These are phyloP conservation scores for Cyberlindnera maclurae DNA, from an alignment of 805 yeast genomes.

Conservation along the genomic window DNA sequence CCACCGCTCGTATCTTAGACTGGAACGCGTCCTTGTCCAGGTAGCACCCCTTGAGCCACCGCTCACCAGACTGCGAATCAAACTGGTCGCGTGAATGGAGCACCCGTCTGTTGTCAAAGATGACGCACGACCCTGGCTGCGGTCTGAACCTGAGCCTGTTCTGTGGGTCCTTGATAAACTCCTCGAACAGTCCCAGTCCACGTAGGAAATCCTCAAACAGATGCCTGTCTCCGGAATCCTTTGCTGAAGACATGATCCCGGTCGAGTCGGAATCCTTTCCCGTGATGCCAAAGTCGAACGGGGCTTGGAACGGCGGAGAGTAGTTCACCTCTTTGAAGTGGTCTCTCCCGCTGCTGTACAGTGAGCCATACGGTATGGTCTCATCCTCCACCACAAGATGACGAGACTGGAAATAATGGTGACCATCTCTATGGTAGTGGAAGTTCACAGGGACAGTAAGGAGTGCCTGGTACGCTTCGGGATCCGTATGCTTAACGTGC, in stretches of 20 bases:
- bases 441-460: constrained; percentile 58
- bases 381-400: constrained; percentile 57
- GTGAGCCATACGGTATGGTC: constrained; percentile 7
- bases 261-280: constrained; percentile 22
- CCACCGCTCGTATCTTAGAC: constrained; percentile 41
- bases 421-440: constrained; percentile 57
- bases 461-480: constrained; percentile 57
- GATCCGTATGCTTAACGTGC: constrained; percentile 47
- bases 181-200: constrained; percentile 57
- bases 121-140: constrained; percentile 53
- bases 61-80: constrained; percentile 38
- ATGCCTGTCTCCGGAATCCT: constrained; percentile 32
- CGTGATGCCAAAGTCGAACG: constrained; percentile 52
- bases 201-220: constrained; percentile 48
- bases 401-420: constrained; percentile 53
- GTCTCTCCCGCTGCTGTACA: constrained; percentile 8
- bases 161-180: constrained; percentile 40
- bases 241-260: too few relatives aligned
- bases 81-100: constrained; percentile 56
- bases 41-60: constrained; percentile 76
- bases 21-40: constrained; percentile 63
- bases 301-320: constrained; percentile 82
- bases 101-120: constrained; percentile 65
- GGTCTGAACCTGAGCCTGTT: constrained; percentile 50
- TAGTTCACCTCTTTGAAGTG: constrained; percentile 55